Conservation (phyloP, 306 rosid genomes). For the Chamaecrista fasciculata region DNA sequence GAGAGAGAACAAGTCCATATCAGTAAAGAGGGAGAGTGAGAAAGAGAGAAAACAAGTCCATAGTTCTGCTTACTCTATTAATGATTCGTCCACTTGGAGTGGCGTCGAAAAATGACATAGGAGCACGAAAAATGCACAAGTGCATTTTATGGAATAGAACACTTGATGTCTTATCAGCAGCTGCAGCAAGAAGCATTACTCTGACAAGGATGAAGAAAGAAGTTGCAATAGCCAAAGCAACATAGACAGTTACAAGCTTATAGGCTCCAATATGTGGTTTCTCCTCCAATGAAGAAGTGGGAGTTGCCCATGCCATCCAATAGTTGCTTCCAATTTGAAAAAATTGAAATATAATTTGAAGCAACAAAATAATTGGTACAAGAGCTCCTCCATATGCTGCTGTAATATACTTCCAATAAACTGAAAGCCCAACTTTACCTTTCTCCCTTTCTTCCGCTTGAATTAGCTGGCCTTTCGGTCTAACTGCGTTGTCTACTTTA, state of each 20-base stretch:
- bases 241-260: constrained; percentile 33
- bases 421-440: constrained; percentile 47
- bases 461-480: constrained; percentile 48
- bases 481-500: constrained; percentile 17
- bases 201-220: constrained; percentile 42
- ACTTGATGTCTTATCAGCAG: constrained; percentile 45
- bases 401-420: constrained; percentile 52
- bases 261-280: constrained; percentile 17
- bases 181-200: constrained; percentile 32
- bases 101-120: constrained; percentile 60
- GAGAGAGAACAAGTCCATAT: too few species aligned
- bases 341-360: constrained; percentile 41
- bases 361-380: constrained; percentile 51
- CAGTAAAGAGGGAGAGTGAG: too few species aligned
- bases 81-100: constrained; percentile 60
- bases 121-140: constrained; percentile 49
- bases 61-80: constrained; percentile 36
- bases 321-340: constrained; percentile 65
- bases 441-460: constrained; percentile 70
- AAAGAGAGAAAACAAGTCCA: too few species aligned
- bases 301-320: constrained; percentile 69
- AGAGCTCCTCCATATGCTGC: constrained; percentile 55
- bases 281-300: constrained; percentile 35
- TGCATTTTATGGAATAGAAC: constrained; percentile 55
- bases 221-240: constrained; percentile 45